Base-by-base conservation (phyloP, 2,329 filamentous ascomycete species). In the Aureobasidium zeae region DNA sequence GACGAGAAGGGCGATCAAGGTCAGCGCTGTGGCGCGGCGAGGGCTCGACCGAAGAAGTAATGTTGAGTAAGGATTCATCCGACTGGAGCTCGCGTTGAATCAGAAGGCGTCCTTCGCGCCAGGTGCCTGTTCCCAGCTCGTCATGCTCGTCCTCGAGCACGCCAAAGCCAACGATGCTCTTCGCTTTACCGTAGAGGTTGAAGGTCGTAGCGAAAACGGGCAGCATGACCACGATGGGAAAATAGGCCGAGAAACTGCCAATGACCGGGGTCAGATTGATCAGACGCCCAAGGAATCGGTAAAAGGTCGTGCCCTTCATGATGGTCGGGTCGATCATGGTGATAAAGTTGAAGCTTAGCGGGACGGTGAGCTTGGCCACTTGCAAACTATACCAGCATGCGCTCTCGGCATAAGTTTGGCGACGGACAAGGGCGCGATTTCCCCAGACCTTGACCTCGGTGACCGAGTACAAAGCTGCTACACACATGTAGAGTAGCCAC, bases 361-460 rank as follows among this genome's bases (percentile, higher is more conserved):
- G 91, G 0, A 98, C 86, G 1, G 85, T 94, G 31, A 98, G 77
- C 56, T 88, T 86, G 39, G 91, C 89, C 9, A 95, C 84, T 60
- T 95, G 86, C 47, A 86, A 80, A 1, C 86, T 83, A 59, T 96
- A 98, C 87, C 93, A 98, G 53, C 89, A 93, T 1, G 91, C 91
- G 37, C 82, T 86, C 60, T 96, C 91, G 48, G 86, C 80, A 47
- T 93, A 89, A 0, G 91, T 98, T 58, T 94, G 91, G 46, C 91
- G 80, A 47, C 77, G 79, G 34, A 96, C 89, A 5, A 98, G 71
- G 0, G 91, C 89, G 24, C 91, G 79, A 36, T 93, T 91, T 45
- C 91, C 84, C 91, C 91, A 98, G n/a, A 95, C 87, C 57, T 91
- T 93, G 54, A 94, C 86, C 58, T 94, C 86, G 11, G 82, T 86